These are phyloP conservation scores for Umbelopsis vinacea DNA, from an alignment of 192 early-diverging fungal species.

Conservation along the genomic window DNA sequence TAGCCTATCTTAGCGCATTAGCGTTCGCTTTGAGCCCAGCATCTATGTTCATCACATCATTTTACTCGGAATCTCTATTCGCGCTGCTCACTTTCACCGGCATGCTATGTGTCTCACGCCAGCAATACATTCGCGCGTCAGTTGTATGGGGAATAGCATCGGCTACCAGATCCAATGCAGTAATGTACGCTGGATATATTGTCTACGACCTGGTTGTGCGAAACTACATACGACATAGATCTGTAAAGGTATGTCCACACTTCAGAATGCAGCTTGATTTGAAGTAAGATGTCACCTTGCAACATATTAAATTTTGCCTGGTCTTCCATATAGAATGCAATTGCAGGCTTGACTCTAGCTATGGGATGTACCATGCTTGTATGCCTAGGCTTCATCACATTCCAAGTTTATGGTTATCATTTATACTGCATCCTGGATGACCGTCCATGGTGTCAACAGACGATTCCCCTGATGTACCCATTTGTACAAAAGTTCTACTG, in stretches of 20 bases:
- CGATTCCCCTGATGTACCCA: neutral
- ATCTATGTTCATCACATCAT: constrained; percentile 84
- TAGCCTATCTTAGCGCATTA: constrained; percentile 69
- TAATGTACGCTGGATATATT: constrained; percentile 84
- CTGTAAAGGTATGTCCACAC: neutral
- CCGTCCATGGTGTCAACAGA: constrained; percentile 67
- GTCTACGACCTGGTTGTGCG: constrained; percentile 62
- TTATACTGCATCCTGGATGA: constrained; percentile 58
- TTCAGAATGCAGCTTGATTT: neutral
- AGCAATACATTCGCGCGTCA: constrained; percentile 61
- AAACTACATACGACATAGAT: neutral
- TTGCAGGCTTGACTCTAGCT: neutral
- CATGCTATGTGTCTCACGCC: constrained; percentile 59
- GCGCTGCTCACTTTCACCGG: constrained; percentile 78
- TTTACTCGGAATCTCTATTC: constrained; percentile 90
- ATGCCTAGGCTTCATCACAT: constrained; percentile 58
- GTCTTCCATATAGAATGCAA: neutral
- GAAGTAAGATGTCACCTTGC: no score
- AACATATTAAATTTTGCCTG: neutral
- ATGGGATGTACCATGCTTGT: constrained; percentile 42
- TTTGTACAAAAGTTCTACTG: constrained; percentile 4
- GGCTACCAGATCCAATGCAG: constrained; percentile 78
- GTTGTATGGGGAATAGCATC: constrained; percentile 64
- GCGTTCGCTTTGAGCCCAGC: constrained; percentile 79
- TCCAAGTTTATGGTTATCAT: constrained; percentile 66